phyloP scores from a whole-genome alignment of 345 rosid genomes.

The Eucalyptus pumila region DNA sequence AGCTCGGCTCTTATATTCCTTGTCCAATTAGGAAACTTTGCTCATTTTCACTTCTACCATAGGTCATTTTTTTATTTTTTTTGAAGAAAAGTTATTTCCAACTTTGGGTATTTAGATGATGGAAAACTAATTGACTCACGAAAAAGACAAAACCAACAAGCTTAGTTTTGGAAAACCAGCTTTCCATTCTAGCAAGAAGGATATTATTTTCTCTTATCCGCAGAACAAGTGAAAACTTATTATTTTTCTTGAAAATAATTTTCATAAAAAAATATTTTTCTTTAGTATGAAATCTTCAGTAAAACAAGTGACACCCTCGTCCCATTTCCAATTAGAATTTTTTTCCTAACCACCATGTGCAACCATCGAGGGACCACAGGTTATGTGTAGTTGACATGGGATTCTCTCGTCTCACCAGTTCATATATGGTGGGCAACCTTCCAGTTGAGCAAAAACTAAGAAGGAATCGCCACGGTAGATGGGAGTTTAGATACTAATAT shows the following conservation, averaged over 20 bases:
- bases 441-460: conserved; percentile 35
- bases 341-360: conserved; percentile 87
- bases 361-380: conserved; percentile 57
- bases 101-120: too few species aligned
- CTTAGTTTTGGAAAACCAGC: fast-evolving
- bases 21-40: conserved; percentile 36
- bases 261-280: too few species aligned
- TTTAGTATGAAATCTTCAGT: too few species aligned
- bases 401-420: conserved; percentile 50
- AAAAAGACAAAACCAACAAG: too few species aligned
- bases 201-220: too few species aligned
- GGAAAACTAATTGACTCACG: too few species aligned
- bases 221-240: too few species aligned
- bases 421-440: conserved; percentile 63
- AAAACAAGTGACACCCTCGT: neutral
- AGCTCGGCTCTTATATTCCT: neutral
- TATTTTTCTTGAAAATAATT: fast-evolving
- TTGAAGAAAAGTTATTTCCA: neutral
- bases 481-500: too few species aligned
- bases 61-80: neutral
- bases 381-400: conserved; percentile 79
- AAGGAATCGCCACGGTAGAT: too few species aligned
- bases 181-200: too few species aligned
- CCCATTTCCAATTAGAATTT: conserved; percentile 72
- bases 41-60: conserved; percentile 27